Conservation (phyloP, 2,329 filamentous ascomycete genomes). For the Penicillium sp. region DNA sequence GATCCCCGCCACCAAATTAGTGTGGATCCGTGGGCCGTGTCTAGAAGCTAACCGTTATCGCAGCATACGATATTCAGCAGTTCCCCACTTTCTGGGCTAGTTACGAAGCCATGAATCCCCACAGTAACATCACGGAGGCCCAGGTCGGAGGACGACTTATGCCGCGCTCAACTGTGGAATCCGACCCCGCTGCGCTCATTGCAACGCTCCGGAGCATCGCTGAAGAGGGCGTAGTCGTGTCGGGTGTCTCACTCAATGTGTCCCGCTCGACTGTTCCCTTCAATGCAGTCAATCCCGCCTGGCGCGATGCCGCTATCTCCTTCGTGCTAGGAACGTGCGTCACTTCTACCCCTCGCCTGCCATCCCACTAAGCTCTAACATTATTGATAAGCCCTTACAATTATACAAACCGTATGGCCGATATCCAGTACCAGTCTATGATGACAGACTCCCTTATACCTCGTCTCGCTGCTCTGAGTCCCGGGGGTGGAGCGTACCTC, state of each 20-base stretch:
- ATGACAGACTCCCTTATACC: constrained; percentile 13
- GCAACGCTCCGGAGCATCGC: constrained; percentile 5
- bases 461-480: constrained; percentile 9
- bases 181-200: constrained; percentile 1
- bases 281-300: constrained; percentile 17
- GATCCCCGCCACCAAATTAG: not conserved
- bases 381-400: constrained; percentile 3
- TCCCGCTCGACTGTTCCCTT: constrained; percentile 1
- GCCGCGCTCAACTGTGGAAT: constrained; percentile 14
- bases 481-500: constrained; percentile 20
- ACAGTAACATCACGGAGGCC: constrained; percentile 13
- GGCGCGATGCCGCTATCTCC: constrained; percentile 8
- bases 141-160: constrained; percentile 20
- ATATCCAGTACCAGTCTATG: not conserved
- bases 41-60: not conserved
- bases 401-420: constrained; percentile 1
- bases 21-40: not conserved
- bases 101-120: constrained; percentile 66
- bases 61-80: constrained; percentile 11
- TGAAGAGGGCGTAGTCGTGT: constrained; percentile 5
- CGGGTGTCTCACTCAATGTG: constrained; percentile 13
- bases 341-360: not conserved
- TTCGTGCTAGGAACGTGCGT: constrained; percentile 9
- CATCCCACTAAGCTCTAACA: not conserved
- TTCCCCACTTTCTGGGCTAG: constrained; percentile 61